phyloP scores from a whole-genome alignment of 257 asterid genomes.

The Lavandula angustifolia region DNA sequence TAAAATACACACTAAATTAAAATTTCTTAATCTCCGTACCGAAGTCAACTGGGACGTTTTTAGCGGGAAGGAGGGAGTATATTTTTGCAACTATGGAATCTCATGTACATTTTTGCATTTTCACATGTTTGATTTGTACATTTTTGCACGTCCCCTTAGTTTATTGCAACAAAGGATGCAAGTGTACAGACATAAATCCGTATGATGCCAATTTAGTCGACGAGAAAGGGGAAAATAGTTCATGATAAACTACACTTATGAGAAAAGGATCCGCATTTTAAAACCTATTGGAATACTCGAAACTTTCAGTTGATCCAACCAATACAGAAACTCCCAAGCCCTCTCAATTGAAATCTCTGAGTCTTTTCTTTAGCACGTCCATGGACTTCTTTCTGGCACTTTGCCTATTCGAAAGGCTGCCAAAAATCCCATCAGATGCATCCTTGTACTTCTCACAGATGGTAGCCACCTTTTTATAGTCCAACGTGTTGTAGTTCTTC shows the following conservation, averaged over 20 bases:
- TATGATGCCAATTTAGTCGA: conserved; percentile 1
- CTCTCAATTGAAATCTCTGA: conserved; percentile 78
- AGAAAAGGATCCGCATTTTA: conserved; percentile 11
- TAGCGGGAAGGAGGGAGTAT: no score
- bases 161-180: neutral
- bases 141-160: no score
- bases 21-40: no score
- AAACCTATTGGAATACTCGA: conserved; percentile 22
- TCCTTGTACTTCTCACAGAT: conserved; percentile 88
- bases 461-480: conserved; percentile 74
- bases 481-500: conserved; percentile 71
- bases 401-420: conserved; percentile 85
- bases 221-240: neutral
- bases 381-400: conserved; percentile 81
- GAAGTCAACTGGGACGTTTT: no score
- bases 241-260: conserved; percentile 25
- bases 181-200: neutral
- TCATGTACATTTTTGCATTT: no score
- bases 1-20: no score
- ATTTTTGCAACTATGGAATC: no score
- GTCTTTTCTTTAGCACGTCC: conserved; percentile 76
- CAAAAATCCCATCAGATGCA: conserved; percentile 80
- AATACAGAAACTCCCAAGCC: conserved; percentile 1
- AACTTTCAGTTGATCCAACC: conserved; percentile 32
- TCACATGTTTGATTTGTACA: no score